Percentiles rank a stretch among this genome's conserved stretches.
phyloP scores from a whole-genome alignment of 2,329 filamentous ascomycete genomes.

The Lachnellula cervina region DNA sequence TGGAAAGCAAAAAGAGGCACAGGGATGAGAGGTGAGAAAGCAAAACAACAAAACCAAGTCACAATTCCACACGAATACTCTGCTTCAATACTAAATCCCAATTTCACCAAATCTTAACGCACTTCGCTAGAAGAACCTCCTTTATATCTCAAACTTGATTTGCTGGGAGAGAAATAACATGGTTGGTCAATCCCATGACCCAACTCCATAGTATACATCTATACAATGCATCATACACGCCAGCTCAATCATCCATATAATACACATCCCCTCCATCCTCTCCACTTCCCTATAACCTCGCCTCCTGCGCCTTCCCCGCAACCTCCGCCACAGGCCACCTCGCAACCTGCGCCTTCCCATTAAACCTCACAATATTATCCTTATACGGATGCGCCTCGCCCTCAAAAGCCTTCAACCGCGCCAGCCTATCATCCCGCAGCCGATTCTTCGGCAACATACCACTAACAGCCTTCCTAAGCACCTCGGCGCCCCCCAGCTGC shows the following conservation, averaged over 20 bases:
- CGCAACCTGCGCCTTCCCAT: conserved; percentile 41
- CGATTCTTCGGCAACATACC: conserved; percentile 99
- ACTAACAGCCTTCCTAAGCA: conserved; percentile 84
- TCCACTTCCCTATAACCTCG: conserved; percentile 3
- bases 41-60: no score
- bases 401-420: conserved; percentile 91
- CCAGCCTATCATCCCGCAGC: conserved; percentile 80
- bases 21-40: no score
- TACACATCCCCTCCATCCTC: conserved; percentile 3
- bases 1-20: no score
- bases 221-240: conserved; percentile 3
- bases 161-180: neutral
- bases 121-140: no score
- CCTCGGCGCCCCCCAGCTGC: conserved; percentile 90
- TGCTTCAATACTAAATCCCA: no score
- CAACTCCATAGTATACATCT: conserved; percentile 9
- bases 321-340: conserved; percentile 19
- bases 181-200: neutral
- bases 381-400: conserved; percentile 88
- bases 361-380: conserved; percentile 75
- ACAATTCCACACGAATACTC: no score
- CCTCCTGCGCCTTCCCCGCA: neutral
- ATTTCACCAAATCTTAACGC: neutral
- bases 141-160: no score
- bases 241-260: conserved; percentile 3